Evolutionary conservation across 106 monocot genomes (phyloP).

Genomic region (Triglochin maritima): DNA sequence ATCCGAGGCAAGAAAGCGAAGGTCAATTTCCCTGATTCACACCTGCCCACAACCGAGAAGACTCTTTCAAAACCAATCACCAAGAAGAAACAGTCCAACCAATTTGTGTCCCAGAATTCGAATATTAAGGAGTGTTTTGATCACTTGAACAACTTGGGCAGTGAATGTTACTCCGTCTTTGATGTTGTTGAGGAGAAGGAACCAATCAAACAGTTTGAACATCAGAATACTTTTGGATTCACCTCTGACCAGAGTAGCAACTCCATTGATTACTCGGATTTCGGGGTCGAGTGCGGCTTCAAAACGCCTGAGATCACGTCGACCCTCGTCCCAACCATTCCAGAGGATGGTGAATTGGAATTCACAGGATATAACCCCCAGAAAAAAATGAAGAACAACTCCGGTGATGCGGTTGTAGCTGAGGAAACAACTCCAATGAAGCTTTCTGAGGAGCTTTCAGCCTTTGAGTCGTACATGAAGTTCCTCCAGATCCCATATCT

Average conservation of each 20-base stretch:
- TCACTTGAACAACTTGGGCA: conserved; percentile 2
- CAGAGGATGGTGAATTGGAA: conserved; percentile 14
- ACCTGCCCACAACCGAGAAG: neutral
- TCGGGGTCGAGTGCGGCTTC: conserved; percentile 19
- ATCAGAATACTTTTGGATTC: conserved; percentile 4
- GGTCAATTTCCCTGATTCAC: conserved; percentile 51
- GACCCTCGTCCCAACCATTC: conserved; percentile 8
- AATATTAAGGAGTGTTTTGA: conserved; percentile 10
- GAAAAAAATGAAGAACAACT: conserved; percentile 32
- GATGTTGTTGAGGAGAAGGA: conserved; percentile 19
- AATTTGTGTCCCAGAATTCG: neutral
- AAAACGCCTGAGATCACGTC: conserved; percentile 37
- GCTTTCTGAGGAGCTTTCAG: conserved; percentile 40
- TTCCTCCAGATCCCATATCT: conserved; percentile 39
- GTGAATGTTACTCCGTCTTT: neutral
- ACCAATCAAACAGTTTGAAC: neutral
- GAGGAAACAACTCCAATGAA: conserved; percentile 14
- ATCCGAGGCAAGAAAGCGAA: conserved; percentile 74
- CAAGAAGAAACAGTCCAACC: neutral
- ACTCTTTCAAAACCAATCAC: neutral
- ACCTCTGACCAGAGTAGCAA: conserved; percentile 41
- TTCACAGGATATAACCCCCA: neutral
- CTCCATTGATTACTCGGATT: conserved; percentile 17
- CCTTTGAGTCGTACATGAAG: conserved; percentile 31
- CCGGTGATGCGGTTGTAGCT: conserved; percentile 6